Evolutionary conservation across 2,329 filamentous ascomycete species (phyloP), one percentile per base, ranked within the genome.

Genomic region (Monosporascus sp.): DNA sequence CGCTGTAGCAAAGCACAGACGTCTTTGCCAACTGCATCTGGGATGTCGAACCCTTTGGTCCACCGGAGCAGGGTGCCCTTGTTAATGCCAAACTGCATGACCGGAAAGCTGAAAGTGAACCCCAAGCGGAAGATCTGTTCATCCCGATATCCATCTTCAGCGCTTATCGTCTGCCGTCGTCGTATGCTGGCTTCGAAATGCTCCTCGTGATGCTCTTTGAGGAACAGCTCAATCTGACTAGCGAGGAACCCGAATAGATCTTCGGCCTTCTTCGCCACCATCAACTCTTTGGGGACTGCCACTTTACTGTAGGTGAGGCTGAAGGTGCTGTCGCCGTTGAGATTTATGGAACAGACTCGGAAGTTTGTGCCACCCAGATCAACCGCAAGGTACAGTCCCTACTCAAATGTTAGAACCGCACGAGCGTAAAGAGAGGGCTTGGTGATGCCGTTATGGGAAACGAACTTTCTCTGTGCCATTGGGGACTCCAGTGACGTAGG

Each of bases 291-390:
- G 7, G 94, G 94, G 54, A 99, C 95, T 57, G 91, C 83, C 53
- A 95, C 88, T 75, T 97, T 97, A 73, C 85, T 90, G 76, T 91
- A 95, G 51, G 88, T 95, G 64, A 97, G 83, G 72, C 90, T 90
- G 78, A 97, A 97, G 53, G 91, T 97, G 64, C 88, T 92, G 75
- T 97, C 91, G 66, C 94, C 94, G 69, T 96, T 92, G 56, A 99
- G 80, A 63, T 90, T 83, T 66, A 99, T 88, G 44, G 93, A 97
- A 77, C 94, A 99, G 66, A 99, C 94, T 64, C 94, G 88, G 74
- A 97, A 96, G 76, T 99, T 99, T 60, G 94, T 99, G 64, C 94
- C 94, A 58, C 94, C 94, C n/a, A 99, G 82, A 68, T 99, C 94
- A 60, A 99, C 92, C 40, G 94, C 93, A 68, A 99, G 85, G 75